Percentiles rank a stretch among this genome's conserved stretches.
Evolutionary conservation across 176 grass and related monocot species (phyloP).

Genomic region (Raddia distichophylla): DNA sequence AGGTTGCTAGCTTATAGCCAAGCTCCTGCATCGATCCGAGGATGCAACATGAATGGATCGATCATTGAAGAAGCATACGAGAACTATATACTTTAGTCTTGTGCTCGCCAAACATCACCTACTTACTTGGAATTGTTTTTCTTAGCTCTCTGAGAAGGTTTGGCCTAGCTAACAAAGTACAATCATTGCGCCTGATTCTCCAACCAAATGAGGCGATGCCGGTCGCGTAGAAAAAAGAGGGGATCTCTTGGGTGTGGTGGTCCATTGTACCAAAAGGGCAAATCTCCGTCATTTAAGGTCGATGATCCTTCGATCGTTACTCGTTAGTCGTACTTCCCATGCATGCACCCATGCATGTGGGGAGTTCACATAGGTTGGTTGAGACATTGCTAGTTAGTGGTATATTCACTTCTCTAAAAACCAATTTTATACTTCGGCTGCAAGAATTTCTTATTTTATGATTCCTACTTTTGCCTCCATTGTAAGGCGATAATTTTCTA

Average conservation of each 20-base stretch:
- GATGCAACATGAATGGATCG: constrained; percentile 26
- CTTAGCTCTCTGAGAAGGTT: constrained; percentile 8
- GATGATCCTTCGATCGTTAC: constrained; percentile 42
- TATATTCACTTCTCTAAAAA: not conserved
- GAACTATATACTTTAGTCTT: not conserved
- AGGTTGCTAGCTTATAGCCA: not conserved
- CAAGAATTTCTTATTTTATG: not conserved
- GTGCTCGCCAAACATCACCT: not conserved
- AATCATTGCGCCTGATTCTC: constrained; percentile 22
- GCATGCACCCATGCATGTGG: constrained; percentile 21
- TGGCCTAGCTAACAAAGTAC: constrained; percentile 5
- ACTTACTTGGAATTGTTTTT: not conserved
- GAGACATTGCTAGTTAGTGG: constrained; percentile 6
- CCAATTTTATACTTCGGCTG: not conserved
- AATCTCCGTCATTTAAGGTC: constrained; percentile 39
- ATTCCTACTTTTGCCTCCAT: no score
- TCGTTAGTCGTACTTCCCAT: not conserved
- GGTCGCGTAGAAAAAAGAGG: not conserved
- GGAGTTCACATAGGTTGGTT: constrained; percentile 7
- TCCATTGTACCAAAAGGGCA: constrained; percentile 21
- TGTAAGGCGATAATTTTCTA: no score
- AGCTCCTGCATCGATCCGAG: constrained; percentile 26
- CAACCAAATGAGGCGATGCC: constrained; percentile 15
- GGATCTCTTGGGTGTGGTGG: not conserved
- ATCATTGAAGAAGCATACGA: no score